Evolutionary conservation across 352 stramenopile species (phyloP).

Genomic region (Globisporangium radiosum): DNA sequence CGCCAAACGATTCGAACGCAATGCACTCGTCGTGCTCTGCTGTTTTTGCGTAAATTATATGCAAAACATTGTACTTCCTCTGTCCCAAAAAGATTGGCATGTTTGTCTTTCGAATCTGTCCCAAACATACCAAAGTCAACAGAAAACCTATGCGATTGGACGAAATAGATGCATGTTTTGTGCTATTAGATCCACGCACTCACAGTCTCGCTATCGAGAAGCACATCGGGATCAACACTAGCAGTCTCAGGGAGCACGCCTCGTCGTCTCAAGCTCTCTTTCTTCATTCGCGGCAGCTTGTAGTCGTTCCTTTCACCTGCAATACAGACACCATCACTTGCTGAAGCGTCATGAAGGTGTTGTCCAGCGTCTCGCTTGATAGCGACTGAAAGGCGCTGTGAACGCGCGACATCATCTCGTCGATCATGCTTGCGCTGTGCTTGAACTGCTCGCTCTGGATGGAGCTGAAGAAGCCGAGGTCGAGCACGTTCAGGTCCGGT

Average conservation of each 20-base stretch:
- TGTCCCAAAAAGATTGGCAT: conserved; percentile 8
- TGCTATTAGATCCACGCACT: conserved; percentile 7
- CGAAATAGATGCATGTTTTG: conserved; percentile 6
- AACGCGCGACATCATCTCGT: conserved; percentile 5
- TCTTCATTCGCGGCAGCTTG: conserved; percentile 3
- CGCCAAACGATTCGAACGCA: too few species aligned
- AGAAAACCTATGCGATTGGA: conserved; percentile 6
- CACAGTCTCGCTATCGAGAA: conserved; percentile 2
- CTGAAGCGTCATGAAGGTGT: conserved; percentile 4
- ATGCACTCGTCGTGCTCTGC: too few species aligned
- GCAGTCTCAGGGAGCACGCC: conserved; percentile 3
- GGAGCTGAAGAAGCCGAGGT: conserved; percentile 6
- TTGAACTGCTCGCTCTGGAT: conserved; percentile 7
- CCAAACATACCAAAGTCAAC: conserved; percentile 9
- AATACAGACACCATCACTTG: conserved; percentile 4
- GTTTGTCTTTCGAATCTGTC: conserved; percentile 7
- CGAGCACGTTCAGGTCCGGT: conserved; percentile 1
- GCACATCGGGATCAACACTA: conserved; percentile 4
- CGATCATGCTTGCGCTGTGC: not conserved
- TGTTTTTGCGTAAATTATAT: too few species aligned
- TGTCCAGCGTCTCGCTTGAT: conserved; percentile 2
- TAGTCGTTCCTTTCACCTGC: conserved; percentile 6
- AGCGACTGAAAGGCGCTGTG: not conserved
- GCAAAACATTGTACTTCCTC: not conserved
- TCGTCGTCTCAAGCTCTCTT: conserved; percentile 5